Evolutionary conservation across 1,139 yeast species (phyloP).

Genomic region (Hemisphaericaspora lyxosophila): DNA sequence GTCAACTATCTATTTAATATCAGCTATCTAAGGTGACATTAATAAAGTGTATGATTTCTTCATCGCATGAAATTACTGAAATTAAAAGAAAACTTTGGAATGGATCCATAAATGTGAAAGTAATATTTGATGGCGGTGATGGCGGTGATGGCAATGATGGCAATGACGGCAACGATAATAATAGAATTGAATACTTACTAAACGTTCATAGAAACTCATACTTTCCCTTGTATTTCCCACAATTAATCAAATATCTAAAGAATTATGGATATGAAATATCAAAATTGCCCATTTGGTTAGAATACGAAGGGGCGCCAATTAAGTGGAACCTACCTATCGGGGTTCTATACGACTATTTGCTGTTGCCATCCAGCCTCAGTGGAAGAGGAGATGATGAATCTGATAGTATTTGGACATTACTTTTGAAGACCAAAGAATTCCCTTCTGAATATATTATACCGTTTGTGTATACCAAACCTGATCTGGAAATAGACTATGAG

Average conservation of each 20-base stretch:
- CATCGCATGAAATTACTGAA: constrained; percentile 10
- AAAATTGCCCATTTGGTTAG: constrained; percentile 59
- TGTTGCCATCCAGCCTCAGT: constrained; percentile 17
- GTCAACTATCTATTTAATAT: too few species aligned
- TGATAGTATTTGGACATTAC: constrained; percentile 47
- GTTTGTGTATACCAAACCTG: constrained; percentile 19
- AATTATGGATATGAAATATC: constrained; percentile 32
- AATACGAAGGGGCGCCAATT: constrained; percentile 60
- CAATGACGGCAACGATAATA: constrained; percentile 5
- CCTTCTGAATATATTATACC: constrained; percentile 60
- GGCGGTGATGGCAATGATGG: constrained; percentile 2
- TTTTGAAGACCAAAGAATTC: constrained; percentile 38
- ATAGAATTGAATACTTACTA: constrained; percentile 23
- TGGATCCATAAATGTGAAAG: constrained; percentile 51
- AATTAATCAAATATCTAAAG: constrained; percentile 44
- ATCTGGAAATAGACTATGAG: constrained; percentile 22
- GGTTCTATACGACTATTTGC: constrained; percentile 56
- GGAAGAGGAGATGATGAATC: constrained; percentile 1
- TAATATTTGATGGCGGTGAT: constrained; percentile 21
- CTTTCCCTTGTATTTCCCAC: constrained; percentile 49
- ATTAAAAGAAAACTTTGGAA: constrained; percentile 50
- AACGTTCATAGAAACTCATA: constrained; percentile 51
- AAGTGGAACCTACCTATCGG: constrained; percentile 85
- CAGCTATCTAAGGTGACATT: too few species aligned
- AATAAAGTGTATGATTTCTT: constrained; percentile 4